These are phyloP conservation scores for Borealophlyctis nickersoniae DNA, from an alignment of 192 early-diverging fungal genomes.

Conservation along the genomic window DNA sequence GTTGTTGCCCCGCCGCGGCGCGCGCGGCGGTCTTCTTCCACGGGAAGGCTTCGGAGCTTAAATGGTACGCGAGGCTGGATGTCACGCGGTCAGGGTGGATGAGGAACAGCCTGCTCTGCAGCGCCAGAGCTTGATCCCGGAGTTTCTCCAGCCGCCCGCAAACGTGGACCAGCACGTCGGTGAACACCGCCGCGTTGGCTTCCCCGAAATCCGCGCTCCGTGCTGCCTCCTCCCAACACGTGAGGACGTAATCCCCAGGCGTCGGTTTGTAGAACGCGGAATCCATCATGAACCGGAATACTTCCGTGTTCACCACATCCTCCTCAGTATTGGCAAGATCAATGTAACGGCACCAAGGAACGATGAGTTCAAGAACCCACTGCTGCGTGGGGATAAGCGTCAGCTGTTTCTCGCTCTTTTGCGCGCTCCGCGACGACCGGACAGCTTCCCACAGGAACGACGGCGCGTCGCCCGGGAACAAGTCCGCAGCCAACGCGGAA, in stretches of 20 bases:
- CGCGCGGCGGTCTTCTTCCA: conserved; percentile 15
- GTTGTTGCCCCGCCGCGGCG: background rate
- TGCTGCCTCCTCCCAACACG: conserved; percentile 35
- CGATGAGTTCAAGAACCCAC: conserved; percentile 42
- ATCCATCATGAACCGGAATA: conserved; percentile 52
- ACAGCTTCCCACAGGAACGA: conserved; percentile 54
- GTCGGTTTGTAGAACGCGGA: conserved; percentile 33
- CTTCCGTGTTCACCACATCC: conserved; percentile 39
- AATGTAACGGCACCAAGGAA: conserved; percentile 44
- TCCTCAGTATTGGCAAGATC: conserved; percentile 29
- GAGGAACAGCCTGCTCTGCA: conserved; percentile 20
- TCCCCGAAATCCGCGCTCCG: conserved; percentile 32
- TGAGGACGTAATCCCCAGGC: conserved; percentile 25
- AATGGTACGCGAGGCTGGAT: conserved; percentile 17
- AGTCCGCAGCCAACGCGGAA: conserved; percentile 29
- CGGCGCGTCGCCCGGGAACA: conserved; percentile 39
- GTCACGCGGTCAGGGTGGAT: conserved; percentile 33
- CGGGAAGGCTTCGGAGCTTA: conserved; percentile 37
- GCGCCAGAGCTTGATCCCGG: conserved; percentile 18
- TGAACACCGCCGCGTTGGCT: conserved; percentile 33
- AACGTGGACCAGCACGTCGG: conserved; percentile 38
- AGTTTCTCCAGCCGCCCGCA: conserved; percentile 30
- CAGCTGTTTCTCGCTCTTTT: conserved; percentile 6
- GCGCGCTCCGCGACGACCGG: conserved; percentile 37
- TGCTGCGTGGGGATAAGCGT: conserved; percentile 32